Evolutionary conservation across 2,329 filamentous ascomycete genomes (phyloP).

Genomic region (Exophiala sp.): DNA sequence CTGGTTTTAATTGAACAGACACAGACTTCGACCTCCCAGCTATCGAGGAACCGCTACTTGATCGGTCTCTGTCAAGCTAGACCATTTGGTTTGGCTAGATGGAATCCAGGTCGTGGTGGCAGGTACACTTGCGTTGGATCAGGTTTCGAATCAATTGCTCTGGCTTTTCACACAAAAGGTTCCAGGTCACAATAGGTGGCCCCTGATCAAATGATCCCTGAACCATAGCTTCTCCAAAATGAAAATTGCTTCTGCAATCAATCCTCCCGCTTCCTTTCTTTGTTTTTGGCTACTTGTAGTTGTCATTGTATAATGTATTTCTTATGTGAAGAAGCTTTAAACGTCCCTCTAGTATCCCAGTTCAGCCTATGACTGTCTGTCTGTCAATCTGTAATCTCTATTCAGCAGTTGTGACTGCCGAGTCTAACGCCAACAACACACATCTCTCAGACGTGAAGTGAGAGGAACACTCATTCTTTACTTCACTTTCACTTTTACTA

Average conservation of each 20-base stretch:
- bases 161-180: conserved; percentile 14
- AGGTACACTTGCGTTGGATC: conserved; percentile 12
- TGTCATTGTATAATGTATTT: not conserved
- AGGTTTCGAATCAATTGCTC: conserved; percentile 14
- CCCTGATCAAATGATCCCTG: conserved; percentile 13
- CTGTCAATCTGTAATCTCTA: too few species aligned
- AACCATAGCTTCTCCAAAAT: conserved; percentile 6
- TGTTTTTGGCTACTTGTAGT: not conserved
- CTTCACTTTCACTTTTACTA: not conserved
- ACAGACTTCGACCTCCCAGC: conserved; percentile 2
- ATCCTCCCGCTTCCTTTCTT: not conserved
- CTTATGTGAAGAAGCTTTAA: too few species aligned
- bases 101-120: not conserved
- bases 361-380: too few species aligned
- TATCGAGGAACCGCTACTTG: conserved; percentile 2
- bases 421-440: too few species aligned
- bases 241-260: conserved; percentile 13
- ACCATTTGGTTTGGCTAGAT: conserved; percentile 18
- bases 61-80: conserved; percentile 9
- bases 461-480: not conserved
- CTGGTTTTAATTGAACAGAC: conserved; percentile 9
- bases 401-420: too few species aligned
- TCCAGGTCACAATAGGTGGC: conserved; percentile 9
- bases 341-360: too few species aligned
- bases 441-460: too few species aligned